These are phyloP conservation scores for Casaregolazyma suthepensis DNA, from an alignment of 1,139 yeast genomes.

Conservation along the genomic window DNA sequence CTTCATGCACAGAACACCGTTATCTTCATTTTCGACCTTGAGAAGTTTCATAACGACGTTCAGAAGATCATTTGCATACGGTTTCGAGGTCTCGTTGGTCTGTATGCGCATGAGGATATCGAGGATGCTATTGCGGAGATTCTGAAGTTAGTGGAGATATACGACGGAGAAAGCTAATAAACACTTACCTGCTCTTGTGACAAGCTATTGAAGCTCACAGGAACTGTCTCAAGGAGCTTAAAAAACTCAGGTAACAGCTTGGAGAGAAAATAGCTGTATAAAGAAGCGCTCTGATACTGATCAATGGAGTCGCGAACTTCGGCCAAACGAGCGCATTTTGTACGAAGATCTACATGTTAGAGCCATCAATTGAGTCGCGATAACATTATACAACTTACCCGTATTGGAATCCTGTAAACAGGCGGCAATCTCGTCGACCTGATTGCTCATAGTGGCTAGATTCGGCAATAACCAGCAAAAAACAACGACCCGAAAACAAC, in stretches of 20 bases:
- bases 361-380: background rate
- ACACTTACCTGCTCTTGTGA: conserved; percentile 28
- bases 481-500: background rate
- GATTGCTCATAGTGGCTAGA: conserved; percentile 21
- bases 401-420: conserved; percentile 45
- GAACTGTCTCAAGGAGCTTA: conserved; percentile 54
- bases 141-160: conserved; percentile 18
- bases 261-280: conserved; percentile 47
- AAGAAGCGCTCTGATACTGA: conserved; percentile 70
- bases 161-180: background rate
- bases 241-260: conserved; percentile 30
- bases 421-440: conserved; percentile 55
- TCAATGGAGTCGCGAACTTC: conserved; percentile 86
- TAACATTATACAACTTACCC: conserved; percentile 19
- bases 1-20: conserved; percentile 88
- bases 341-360: conserved; percentile 42
- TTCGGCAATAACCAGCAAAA: background rate
- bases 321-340: conserved; percentile 61
- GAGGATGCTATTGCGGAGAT: conserved; percentile 65
- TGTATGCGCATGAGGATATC: conserved; percentile 80
- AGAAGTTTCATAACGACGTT: conserved; percentile 57
- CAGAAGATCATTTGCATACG: conserved; percentile 56
- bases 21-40: conserved; percentile 83
- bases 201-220: conserved; percentile 51
- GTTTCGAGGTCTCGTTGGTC: conserved; percentile 76